A percentile compares a stretch with the other conserved stretches of the same genome.
Conservation (phyloP, 345 rosid genomes). For the Dipteronia dyeriana region DNA sequence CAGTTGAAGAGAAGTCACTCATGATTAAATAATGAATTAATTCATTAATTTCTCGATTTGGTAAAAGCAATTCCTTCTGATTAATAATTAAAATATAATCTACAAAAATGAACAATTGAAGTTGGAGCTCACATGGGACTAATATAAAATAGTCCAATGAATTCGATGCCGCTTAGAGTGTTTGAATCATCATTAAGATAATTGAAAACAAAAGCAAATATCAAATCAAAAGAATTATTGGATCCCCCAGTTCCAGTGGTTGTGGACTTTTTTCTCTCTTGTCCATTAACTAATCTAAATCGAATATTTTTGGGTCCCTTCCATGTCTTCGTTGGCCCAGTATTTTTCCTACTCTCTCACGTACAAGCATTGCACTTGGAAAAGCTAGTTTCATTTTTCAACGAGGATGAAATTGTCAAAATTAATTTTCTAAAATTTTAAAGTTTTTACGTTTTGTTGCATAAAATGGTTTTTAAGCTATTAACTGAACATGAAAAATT, state of each 20-base stretch:
- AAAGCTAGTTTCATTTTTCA: too few relatives aligned
- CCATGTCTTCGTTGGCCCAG: neutral
- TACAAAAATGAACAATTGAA: neutral
- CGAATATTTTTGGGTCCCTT: conserved; percentile 1
- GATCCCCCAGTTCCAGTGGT: neutral
- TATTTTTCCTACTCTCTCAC: neutral
- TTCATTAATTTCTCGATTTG: neutral
- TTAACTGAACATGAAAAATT: too few relatives aligned
- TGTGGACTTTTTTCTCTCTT: too few relatives aligned
- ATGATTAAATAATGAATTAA: too few relatives aligned
- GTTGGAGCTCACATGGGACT: neutral
- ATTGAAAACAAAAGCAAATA: neutral
- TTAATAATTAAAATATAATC: too few relatives aligned
- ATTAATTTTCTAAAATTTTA: too few relatives aligned
- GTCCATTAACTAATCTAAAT: conserved; percentile 10
- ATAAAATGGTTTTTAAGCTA: too few relatives aligned
- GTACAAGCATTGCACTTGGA: neutral
- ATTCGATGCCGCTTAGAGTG: conserved; percentile 15
- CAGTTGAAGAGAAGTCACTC: neutral
- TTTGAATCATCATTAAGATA: conserved; percentile 11
- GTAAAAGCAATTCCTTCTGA: neutral
- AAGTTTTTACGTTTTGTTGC: too few relatives aligned
- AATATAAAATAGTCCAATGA: neutral
- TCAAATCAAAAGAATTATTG: neutral
- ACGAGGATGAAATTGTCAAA: too few relatives aligned